Conservation (phyloP, 345 rosid genomes). For the Clausena lansium region DNA sequence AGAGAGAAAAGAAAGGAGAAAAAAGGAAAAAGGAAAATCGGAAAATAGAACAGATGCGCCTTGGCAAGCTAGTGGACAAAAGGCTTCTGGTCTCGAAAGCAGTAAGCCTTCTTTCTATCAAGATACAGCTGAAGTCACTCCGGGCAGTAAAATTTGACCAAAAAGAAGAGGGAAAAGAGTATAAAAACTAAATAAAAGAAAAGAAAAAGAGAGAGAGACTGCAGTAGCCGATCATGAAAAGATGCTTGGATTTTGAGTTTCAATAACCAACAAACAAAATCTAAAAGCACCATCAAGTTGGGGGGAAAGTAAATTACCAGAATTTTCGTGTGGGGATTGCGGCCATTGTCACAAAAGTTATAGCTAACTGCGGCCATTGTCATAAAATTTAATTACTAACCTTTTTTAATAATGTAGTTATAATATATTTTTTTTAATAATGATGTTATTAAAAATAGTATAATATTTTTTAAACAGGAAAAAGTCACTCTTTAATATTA, state of each 20-base stretch:
- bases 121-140: neutral
- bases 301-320: constrained; percentile 10
- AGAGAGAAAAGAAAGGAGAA: neutral
- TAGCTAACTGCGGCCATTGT: too few relatives aligned
- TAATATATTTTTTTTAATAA: too few relatives aligned
- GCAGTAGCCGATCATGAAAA: neutral
- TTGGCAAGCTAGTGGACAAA: constrained; percentile 13
- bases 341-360: constrained; percentile 20
- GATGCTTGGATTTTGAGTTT: neutral
- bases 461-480: too few relatives aligned
- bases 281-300: neutral
- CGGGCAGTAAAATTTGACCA: constrained; percentile 34
- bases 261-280: neutral
- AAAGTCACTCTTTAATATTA: too few relatives aligned
- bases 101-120: neutral
- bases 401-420: too few relatives aligned
- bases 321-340: constrained; percentile 27
- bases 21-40: too few relatives aligned
- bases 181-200: neutral
- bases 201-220: neutral
- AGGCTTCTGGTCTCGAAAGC: neutral
- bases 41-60: too few relatives aligned
- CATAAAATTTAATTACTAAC: too few relatives aligned
- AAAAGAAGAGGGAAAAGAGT: neutral
- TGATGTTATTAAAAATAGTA: too few relatives aligned